Evolutionary conservation across 306 rosid genomes (phyloP), one percentile per base, ranked within the genome.

Genomic region (Comarum palustre): DNA sequence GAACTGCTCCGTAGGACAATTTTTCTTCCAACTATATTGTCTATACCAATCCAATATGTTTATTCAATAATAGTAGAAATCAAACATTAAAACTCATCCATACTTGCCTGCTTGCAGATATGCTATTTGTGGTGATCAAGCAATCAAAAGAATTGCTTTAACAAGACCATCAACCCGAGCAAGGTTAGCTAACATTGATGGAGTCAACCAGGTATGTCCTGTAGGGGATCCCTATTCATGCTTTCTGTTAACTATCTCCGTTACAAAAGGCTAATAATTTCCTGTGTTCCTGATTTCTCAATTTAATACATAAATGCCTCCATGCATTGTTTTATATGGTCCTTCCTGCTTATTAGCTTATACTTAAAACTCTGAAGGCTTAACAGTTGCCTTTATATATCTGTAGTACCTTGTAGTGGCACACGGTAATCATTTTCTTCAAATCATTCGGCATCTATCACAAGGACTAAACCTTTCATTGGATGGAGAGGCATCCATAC

Each of bases 41-140:
- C 43, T 72, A 78, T 66, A 61, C 72, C 42, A 39, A 38, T 73
- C 54, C 60, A 50, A 61, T 19, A 59, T 6, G 72, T 66, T 80
- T 19, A 42, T 31, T 31, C 50, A 71, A 32, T 25, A 46, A 43
- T 15, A 15, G 52, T 47, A 15, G 52, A 1, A 16, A 47, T 16
- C 8, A 47, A 71, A 42, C 52, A 22, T 50, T 5, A 50, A 24
- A 32, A 55, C 27, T 65, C 51, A 71, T 52, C 34, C 60, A 59
- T 39, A 24, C 13, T 52, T 58, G 71, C 51, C 48, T 78, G 71
- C 71, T 66, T 75, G 81, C 76, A 92, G 98, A 75, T 92, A 90
- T 81, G 98, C 96, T 75, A 47, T 92, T 68, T 92, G 96, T 83
- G 98, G 98, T 64, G 98, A 92, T 82, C 91, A 87, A 75, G 86